A percentile compares a stretch with the other conserved stretches of the same genome.
These are phyloP conservation scores for Datura wrightii DNA, from an alignment of 257 asterid species.

Conservation along the genomic window DNA sequence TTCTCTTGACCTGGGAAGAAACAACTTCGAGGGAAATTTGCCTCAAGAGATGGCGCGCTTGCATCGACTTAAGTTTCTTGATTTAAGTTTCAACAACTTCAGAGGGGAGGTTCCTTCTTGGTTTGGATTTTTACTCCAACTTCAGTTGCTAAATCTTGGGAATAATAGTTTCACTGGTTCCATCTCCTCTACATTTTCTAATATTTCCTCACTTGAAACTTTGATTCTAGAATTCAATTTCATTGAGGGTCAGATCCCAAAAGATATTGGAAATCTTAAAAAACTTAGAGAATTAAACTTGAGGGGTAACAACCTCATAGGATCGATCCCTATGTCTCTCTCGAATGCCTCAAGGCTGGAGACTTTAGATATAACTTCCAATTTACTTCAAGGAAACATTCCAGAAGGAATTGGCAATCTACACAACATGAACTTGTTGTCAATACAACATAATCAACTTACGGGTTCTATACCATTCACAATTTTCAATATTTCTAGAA, in stretches of 20 bases:
- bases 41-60: too few species aligned
- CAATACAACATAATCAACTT: slow-evolving; percentile 31
- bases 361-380: too few species aligned
- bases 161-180: slow-evolving; percentile 31
- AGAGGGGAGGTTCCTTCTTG: slow-evolving; percentile 15
- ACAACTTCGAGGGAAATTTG: too few species aligned
- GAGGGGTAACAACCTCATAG: not conserved
- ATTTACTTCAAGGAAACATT: not conserved
- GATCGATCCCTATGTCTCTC: too few species aligned
- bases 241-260: slow-evolving; percentile 30
- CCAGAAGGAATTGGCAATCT: slow-evolving; percentile 34
- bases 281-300: not conserved
- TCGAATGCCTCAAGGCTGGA: too few species aligned
- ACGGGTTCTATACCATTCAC: not conserved
- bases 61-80: too few species aligned
- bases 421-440: not conserved
- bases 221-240: slow-evolving; percentile 15
- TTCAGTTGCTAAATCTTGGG: slow-evolving; percentile 38
- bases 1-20: too few species aligned
- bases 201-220: slow-evolving; percentile 15
- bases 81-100: too few species aligned
- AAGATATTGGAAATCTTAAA: not conserved
- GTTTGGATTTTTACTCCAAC: slow-evolving; percentile 30
- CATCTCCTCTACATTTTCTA: slow-evolving; percentile 24
- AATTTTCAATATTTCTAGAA: not conserved